Conservation (phyloP, 179 eudicot genomes). For the Dionaea muscipula region DNA sequence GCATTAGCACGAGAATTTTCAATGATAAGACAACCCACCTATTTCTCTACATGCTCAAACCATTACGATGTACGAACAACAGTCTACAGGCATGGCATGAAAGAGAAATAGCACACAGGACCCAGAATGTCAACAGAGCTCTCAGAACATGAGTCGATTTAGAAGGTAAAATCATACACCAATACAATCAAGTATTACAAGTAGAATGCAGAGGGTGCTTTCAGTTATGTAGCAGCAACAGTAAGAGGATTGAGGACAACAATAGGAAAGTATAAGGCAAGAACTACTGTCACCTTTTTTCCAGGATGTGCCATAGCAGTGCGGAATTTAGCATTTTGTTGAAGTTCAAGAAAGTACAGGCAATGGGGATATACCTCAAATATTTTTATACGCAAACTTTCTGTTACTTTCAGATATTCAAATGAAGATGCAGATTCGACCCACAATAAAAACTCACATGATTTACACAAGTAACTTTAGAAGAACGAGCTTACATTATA, state of each 20-base stretch:
- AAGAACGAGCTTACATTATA: conserved; percentile 44
- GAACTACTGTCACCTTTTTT: conserved; percentile 46
- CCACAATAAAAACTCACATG: not conserved
- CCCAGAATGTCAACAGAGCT: too few species aligned
- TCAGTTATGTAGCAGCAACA: too few species aligned
- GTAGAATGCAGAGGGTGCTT: not conserved
- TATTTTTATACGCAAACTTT: not conserved
- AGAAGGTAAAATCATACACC: not conserved
- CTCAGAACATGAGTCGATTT: too few species aligned
- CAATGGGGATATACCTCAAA: conserved; percentile 88
- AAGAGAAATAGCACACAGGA: too few species aligned
- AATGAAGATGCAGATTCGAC: not conserved
- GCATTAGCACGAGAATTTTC: too few species aligned
- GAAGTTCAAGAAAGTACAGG: conserved; percentile 77
- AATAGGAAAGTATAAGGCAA: not conserved
- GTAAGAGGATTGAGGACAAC: not conserved
- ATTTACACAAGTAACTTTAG: conserved; percentile 3
- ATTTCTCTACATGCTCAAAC: too few species aligned
- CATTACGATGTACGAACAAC: too few species aligned
- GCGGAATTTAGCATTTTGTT: conserved; percentile 71
- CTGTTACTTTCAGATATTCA: not conserved
- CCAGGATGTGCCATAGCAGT: conserved; percentile 92
- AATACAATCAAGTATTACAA: not conserved
- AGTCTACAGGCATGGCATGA: too few species aligned
- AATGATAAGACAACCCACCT: too few species aligned